Conservation (phyloP, 331 rosid genomes). For the Quercus lobata region DNA sequence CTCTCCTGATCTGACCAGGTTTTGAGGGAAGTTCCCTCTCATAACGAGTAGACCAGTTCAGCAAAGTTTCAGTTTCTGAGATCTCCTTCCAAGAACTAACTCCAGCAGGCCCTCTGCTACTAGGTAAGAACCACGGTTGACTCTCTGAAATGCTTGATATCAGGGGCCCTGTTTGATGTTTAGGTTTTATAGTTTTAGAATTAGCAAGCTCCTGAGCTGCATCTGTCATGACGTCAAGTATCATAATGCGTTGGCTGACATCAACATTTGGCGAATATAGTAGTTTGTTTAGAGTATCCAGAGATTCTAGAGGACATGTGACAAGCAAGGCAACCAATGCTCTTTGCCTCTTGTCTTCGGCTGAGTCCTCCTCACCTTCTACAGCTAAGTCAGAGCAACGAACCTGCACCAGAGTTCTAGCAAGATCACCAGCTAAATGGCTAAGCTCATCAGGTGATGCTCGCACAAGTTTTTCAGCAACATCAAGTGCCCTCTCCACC, state of each 20-base stretch:
- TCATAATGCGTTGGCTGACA: constrained; percentile 87
- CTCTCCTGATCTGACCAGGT: constrained; percentile 61
- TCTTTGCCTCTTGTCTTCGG: constrained; percentile 85
- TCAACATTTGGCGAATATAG: constrained; percentile 86
- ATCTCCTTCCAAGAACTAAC: constrained; percentile 83
- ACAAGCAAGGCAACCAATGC: constrained; percentile 75
- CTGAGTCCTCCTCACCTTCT: constrained; percentile 91
- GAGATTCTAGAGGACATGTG: constrained; percentile 69
- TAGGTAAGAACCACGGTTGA: constrained; percentile 91
- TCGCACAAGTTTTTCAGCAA: constrained; percentile 79
- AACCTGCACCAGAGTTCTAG: constrained; percentile 78
- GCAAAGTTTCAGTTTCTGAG: constrained; percentile 54
- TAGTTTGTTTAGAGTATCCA: constrained; percentile 64
- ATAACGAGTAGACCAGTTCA: constrained; percentile 82
- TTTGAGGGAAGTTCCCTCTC: constrained; percentile 80
- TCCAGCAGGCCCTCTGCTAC: constrained; percentile 71
- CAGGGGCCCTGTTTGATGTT: constrained; percentile 53
- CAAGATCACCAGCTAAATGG: constrained; percentile 70
- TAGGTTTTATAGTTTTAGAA: constrained; percentile 48
- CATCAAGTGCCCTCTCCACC: constrained; percentile 90
- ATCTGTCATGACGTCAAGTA: constrained; percentile 88
- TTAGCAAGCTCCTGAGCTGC: constrained; percentile 92
- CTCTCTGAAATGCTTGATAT: constrained; percentile 67
- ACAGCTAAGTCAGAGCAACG: constrained; percentile 89
- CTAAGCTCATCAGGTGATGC: constrained; percentile 94